Evolutionary conservation across 2,329 filamentous ascomycete species (phyloP), one percentile per base, ranked within the genome.

Genomic region (Chalaropsis ovoidea): DNA sequence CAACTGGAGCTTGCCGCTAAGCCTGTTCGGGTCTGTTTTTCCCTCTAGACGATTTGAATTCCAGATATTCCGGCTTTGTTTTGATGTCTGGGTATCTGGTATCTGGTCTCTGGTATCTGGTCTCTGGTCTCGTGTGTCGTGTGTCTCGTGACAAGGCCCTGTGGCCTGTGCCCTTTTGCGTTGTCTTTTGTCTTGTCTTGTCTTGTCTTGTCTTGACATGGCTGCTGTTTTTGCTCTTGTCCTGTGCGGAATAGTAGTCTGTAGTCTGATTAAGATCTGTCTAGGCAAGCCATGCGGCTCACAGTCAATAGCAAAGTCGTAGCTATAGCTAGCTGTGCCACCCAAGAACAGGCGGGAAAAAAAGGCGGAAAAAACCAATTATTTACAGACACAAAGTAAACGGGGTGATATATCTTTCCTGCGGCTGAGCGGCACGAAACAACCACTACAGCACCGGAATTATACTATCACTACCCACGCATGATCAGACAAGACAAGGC

Each of bases 321-420:
- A 10, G 47, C 19, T 52, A 52, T 52, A 52, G 47, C 47, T 52
- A 52, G 47, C 47, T 52, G 47, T 22, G 47, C 47, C 19, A 49
- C 10, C 19, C 22, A 10, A n/a, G n/a, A n/a, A 47, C 17, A 47
- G 19, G 17, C 17, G 19, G 6, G 10, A 47, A 7, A 47, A 47
- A 19, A 11, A 19, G 24, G 19, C 15, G 19, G 7, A 19, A 49
- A 22, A 47, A 27, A 52, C 24, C 19, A 24, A 52, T 7, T 24
- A 22, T 52, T 39, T 39, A 39, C 35, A 39, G 4, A 10, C 5
- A 39, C 8, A 6, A 39, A 7, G 35, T 39, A 39, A 39, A 10
- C 35, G 35, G 35, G n/a, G n/a, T 47, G 43, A 47, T 47, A n/a
- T 47, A 19, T 24, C 11, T 7, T 13, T 52, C 2, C 47, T 52